Percentiles rank a stretch among this genome's conserved stretches.
Evolutionary conservation across 192 early-diverging fungal genomes (phyloP).

Genomic region (Allomyces javanicus): DNA sequence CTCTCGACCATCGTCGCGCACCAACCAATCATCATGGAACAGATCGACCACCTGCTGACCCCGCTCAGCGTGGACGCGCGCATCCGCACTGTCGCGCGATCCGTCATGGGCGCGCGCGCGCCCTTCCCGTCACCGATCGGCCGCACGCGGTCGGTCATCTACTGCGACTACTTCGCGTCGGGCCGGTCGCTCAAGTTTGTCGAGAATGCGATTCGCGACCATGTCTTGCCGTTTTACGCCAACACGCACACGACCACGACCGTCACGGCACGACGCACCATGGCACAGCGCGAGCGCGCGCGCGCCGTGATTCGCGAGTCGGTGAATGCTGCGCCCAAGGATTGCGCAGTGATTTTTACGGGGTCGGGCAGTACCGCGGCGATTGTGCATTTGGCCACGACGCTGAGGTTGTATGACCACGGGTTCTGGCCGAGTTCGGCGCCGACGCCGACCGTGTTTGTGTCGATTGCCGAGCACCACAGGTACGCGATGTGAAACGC

Average conservation of each 20-base stretch:
- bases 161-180: conserved; percentile 10
- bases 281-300: conserved; percentile 4
- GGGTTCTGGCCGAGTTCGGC: neutral
- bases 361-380: conserved; percentile 8
- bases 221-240: conserved; percentile 9
- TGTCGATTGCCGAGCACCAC: conserved; percentile 26
- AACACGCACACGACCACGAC: conserved; percentile 11
- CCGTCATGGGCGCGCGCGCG: no score
- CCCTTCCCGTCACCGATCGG: neutral
- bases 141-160: conserved; percentile 4
- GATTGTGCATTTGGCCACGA: neutral
- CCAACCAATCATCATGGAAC: conserved; percentile 6
- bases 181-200: conserved; percentile 5
- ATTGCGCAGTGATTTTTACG: conserved; percentile 6
- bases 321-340: conserved; percentile 2
- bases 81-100: neutral
- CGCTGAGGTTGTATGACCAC: neutral
- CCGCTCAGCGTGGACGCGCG: conserved; percentile 12
- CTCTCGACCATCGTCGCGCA: conserved; percentile 1
- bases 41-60: conserved; percentile 14
- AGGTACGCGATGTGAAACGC: conserved; percentile 1
- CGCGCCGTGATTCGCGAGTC: neutral
- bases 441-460: conserved; percentile 13
- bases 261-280: conserved; percentile 3
- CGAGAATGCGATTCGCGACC: conserved; percentile 4